phyloP scores from a whole-genome alignment of 1,284 basidiomycete species.

The Ceratobasidium sp. region DNA sequence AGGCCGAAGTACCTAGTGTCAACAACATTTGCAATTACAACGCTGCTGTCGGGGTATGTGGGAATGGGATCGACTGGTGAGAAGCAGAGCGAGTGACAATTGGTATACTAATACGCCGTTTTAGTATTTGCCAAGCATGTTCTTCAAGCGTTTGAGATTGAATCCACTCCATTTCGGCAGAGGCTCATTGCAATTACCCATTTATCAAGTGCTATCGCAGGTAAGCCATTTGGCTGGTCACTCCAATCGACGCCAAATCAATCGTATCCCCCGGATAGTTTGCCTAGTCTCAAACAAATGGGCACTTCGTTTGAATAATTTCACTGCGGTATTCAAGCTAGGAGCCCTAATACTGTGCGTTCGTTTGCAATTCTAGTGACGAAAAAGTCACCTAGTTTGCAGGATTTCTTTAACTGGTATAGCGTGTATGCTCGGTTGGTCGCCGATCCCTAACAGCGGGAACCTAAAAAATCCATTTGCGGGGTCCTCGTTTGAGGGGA shows the following conservation, averaged over 20 bases:
- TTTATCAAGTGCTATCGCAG: conserved; percentile 52
- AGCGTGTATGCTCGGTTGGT: conserved; percentile 65
- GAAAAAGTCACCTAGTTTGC: background rate
- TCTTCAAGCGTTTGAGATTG: conserved; percentile 51
- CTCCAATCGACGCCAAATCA: background rate
- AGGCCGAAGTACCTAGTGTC: conserved; percentile 57
- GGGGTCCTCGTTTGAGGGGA: conserved; percentile 63
- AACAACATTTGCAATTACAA: conserved; percentile 61
- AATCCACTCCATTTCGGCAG: conserved; percentile 51
- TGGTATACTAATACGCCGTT: background rate
- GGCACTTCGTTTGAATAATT: conserved; percentile 54
- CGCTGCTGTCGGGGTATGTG: conserved; percentile 59
- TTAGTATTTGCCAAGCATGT: conserved; percentile 55
- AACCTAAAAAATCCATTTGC: conserved; percentile 67
- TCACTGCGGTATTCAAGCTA: conserved; percentile 54
- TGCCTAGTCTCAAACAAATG: conserved; percentile 55
- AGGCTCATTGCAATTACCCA: conserved; percentile 52
- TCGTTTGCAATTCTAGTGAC: background rate
- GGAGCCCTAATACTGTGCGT: conserved; percentile 50
- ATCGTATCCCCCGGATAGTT: conserved; percentile 7
- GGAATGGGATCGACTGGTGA: conserved; percentile 17
- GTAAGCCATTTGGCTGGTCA: conserved; percentile 44
- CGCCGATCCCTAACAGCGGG: conserved; percentile 60
- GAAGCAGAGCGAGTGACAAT: background rate
- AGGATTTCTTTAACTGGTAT: conserved; percentile 58